A percentile compares a stretch with the other conserved stretches of the same genome.
Conservation (phyloP, 768 basidiomycete species). For the Megacollybia marginata region DNA sequence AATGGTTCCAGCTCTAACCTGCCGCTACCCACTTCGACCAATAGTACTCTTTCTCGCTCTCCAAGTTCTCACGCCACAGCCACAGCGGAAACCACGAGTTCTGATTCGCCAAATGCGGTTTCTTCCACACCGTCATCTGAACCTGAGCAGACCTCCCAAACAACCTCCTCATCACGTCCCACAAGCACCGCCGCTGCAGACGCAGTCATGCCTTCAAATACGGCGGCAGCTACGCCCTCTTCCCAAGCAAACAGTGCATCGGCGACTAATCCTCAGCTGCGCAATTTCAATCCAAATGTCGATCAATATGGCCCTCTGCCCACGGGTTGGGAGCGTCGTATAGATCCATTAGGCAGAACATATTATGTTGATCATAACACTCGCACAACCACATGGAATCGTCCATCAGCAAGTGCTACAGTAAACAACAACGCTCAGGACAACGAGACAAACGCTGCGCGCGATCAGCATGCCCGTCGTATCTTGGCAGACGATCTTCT, state of each 20-base stretch:
- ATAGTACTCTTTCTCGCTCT: constrained; percentile 49
- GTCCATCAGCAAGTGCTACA: constrained; percentile 73
- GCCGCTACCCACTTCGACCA: constrained; percentile 29
- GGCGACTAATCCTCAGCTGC: constrained; percentile 38
- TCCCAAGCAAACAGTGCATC: constrained; percentile 14
- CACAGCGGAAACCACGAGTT: constrained; percentile 31
- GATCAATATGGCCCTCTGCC: constrained; percentile 93
- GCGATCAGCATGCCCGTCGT: constrained; percentile 80
- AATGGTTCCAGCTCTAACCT: constrained; percentile 52
- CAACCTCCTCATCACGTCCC: constrained; percentile 20
- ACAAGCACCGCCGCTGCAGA: constrained; percentile 15
- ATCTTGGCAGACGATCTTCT: constrained; percentile 80
- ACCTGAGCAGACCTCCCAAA: constrained; percentile 14
- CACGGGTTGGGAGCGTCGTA: constrained; percentile 91
- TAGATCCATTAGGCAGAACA: constrained; percentile 91
- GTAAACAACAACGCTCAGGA: constrained; percentile 67
- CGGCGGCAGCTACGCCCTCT: constrained; percentile 14
- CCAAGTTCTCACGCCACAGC: constrained; percentile 60
- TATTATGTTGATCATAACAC: constrained; percentile 99
- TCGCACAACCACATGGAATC: constrained; percentile 95
- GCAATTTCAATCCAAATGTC: constrained; percentile 90
- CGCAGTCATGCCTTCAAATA: constrained; percentile 15
- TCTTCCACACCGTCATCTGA: constrained; percentile 17
- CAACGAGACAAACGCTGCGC: constrained; percentile 76
- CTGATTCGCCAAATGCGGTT: constrained; percentile 29